Evolutionary conservation across 768 basidiomycete species (phyloP).

Genomic region (Vararia minispora): DNA sequence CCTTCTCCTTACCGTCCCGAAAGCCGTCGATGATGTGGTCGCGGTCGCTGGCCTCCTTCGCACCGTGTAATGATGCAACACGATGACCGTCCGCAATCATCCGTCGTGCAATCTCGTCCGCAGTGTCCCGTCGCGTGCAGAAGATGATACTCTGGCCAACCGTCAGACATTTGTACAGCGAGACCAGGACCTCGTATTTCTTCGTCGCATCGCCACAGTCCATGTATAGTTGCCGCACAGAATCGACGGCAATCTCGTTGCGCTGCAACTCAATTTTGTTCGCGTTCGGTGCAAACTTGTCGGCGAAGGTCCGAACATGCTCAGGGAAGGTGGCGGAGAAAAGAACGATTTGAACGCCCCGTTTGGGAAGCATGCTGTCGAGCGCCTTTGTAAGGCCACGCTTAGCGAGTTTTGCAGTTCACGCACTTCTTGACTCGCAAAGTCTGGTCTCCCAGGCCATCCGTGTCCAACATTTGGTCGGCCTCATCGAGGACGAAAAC

Average conservation of each 20-base stretch:
- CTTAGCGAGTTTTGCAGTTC: neutral
- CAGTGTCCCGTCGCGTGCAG: constrained; percentile 88
- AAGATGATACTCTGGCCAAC: constrained; percentile 99
- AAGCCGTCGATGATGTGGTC: constrained; percentile 91
- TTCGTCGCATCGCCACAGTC: constrained; percentile 86
- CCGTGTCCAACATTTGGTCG: constrained; percentile 96
- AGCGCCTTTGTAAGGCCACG: neutral
- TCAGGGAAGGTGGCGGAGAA: constrained; percentile 99
- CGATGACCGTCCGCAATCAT: constrained; percentile 94
- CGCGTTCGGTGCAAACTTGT: constrained; percentile 84
- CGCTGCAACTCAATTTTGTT: constrained; percentile 95
- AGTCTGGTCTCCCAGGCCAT: constrained; percentile 90
- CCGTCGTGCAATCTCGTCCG: constrained; percentile 82
- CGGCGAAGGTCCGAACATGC: constrained; percentile 83
- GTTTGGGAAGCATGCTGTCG: constrained; percentile 45
- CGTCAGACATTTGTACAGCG: constrained; percentile 80
- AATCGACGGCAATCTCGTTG: constrained; percentile 88
- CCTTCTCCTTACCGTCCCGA: constrained; percentile 93
- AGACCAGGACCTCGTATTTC: constrained; percentile 93
- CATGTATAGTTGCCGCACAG: constrained; percentile 96
- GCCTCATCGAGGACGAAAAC: constrained; percentile 97
- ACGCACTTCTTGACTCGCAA: constrained; percentile 86
- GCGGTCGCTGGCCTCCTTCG: constrained; percentile 82
- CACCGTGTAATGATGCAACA: constrained; percentile 91
- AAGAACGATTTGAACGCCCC: constrained; percentile 70